phyloP scores from a whole-genome alignment of 371 early-diverging fungal genomes.

The Mucor piriformis region DNA sequence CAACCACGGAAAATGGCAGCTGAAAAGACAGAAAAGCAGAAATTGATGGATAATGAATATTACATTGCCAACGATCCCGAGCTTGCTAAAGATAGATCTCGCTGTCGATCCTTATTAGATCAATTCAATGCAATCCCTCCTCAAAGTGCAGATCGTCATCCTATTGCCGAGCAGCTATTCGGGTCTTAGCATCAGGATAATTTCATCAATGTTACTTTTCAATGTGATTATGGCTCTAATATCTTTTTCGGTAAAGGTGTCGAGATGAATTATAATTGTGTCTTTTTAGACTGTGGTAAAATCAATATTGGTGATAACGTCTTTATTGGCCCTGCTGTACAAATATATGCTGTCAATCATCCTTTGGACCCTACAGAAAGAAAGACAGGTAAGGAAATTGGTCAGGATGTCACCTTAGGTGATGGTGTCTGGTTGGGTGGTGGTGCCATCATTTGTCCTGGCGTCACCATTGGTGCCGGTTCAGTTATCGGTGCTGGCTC shows the following conservation, averaged over 20 bases:
- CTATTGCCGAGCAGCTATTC: slow-evolving; percentile 53
- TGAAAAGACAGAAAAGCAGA: slow-evolving; percentile 52
- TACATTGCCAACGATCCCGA: slow-evolving; percentile 66
- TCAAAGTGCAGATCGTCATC: slow-evolving; percentile 30
- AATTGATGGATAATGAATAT: slow-evolving; percentile 68
- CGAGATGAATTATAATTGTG: slow-evolving; percentile 70
- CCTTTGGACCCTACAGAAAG: slow-evolving; percentile 60
- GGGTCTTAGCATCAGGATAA: slow-evolving; percentile 53
- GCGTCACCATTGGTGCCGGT: slow-evolving; percentile 85
- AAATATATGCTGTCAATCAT: slow-evolving; percentile 79
- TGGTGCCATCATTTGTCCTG: slow-evolving; percentile 72
- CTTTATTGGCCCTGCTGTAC: slow-evolving; percentile 78
- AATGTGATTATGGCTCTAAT: slow-evolving; percentile 77
- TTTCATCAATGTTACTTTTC: slow-evolving; percentile 66
- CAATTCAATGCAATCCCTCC: slow-evolving; percentile 45
- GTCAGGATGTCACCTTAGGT: slow-evolving; percentile 54
- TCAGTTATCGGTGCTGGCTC: slow-evolving; percentile 60
- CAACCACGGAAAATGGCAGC: too few species aligned
- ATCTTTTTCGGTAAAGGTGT: slow-evolving; percentile 67
- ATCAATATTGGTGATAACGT: slow-evolving; percentile 71
- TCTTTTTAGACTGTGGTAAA: slow-evolving; percentile 68
- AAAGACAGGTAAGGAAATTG: slow-evolving; percentile 26
- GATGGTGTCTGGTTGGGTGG: slow-evolving; percentile 79
- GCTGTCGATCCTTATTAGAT: slow-evolving; percentile 39
- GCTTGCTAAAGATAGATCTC: slow-evolving; percentile 54